These are phyloP conservation scores for Ophiostoma ulmi DNA, from an alignment of 2,329 filamentous ascomycete genomes.

Conservation along the genomic window DNA sequence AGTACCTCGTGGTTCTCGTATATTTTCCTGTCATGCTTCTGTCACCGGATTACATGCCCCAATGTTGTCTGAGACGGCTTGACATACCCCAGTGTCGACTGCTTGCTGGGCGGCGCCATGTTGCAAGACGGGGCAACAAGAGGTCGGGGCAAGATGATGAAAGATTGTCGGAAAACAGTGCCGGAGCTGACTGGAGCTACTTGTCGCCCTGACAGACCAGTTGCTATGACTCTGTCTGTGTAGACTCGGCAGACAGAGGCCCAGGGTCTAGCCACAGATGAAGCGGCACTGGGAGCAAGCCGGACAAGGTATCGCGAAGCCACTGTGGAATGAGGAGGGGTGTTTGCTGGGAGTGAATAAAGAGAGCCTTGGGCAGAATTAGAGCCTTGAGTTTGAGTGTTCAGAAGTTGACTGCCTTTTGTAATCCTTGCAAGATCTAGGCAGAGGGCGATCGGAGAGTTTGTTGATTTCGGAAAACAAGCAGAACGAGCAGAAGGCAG, in stretches of 20 bases:
- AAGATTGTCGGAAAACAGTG: not conserved
- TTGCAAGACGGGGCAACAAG: slow-evolving; percentile 30
- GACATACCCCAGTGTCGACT: slow-evolving; percentile 86
- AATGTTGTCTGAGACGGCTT: slow-evolving; percentile 67
- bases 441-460: not conserved
- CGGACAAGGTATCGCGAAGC: slow-evolving; percentile 22
- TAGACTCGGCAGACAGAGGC: not conserved
- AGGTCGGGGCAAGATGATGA: not conserved
- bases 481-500: not conserved
- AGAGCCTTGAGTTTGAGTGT: not conserved
- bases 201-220: not conserved
- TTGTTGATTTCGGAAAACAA: not conserved
- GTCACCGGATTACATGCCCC: slow-evolving; percentile 50
- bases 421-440: not conserved
- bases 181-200: not conserved
- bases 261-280: slow-evolving; percentile 2
- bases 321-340: slow-evolving; percentile 18
- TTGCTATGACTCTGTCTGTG: not conserved
- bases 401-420: not conserved
- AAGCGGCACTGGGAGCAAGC: slow-evolving; percentile 19
- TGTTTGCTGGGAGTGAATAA: not conserved
- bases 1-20: slow-evolving; percentile 4
- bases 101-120: slow-evolving; percentile 52
- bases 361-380: not conserved
- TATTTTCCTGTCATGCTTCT: not conserved